These are phyloP conservation scores for Colletotrichum sp. DNA, from an alignment of 2,329 filamentous ascomycete species.

Conservation along the genomic window DNA sequence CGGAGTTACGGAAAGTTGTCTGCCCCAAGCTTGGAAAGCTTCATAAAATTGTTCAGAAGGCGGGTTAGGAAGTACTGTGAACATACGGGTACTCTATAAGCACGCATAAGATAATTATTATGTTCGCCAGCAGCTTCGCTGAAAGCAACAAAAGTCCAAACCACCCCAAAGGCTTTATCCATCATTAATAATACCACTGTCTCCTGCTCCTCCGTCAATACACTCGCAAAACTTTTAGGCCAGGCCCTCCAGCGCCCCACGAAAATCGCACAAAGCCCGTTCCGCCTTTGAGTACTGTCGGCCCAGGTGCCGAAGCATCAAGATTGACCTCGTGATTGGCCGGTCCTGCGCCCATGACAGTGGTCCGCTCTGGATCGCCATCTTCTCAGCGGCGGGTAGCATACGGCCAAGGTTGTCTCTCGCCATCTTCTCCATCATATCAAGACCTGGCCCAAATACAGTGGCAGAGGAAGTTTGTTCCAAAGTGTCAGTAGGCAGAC, in stretches of 20 bases:
- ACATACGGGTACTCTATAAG: too few relatives aligned
- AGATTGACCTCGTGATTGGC: background rate
- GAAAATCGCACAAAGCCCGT: background rate
- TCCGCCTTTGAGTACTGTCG: background rate
- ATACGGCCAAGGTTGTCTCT: background rate
- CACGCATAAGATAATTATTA: background rate
- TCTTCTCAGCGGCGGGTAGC: background rate
- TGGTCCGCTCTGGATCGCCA: background rate
- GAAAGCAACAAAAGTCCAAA: background rate
- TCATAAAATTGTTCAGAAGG: too few relatives aligned
- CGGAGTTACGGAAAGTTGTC: too few relatives aligned
- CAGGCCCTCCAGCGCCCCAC: background rate
- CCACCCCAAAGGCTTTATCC: background rate
- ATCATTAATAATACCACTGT: background rate
- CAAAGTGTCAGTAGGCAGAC: background rate
- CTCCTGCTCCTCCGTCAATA: background rate
- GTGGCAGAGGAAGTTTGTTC: background rate
- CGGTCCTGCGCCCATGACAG: background rate
- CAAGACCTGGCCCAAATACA: background rate
- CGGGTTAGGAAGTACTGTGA: too few relatives aligned
- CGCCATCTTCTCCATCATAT: background rate
- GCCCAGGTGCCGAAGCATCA: background rate
- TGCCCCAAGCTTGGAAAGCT: too few relatives aligned
- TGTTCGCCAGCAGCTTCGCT: background rate
- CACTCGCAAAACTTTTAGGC: background rate